phyloP scores from a whole-genome alignment of 2,329 filamentous ascomycete genomes.

The Trichoderma gracile region DNA sequence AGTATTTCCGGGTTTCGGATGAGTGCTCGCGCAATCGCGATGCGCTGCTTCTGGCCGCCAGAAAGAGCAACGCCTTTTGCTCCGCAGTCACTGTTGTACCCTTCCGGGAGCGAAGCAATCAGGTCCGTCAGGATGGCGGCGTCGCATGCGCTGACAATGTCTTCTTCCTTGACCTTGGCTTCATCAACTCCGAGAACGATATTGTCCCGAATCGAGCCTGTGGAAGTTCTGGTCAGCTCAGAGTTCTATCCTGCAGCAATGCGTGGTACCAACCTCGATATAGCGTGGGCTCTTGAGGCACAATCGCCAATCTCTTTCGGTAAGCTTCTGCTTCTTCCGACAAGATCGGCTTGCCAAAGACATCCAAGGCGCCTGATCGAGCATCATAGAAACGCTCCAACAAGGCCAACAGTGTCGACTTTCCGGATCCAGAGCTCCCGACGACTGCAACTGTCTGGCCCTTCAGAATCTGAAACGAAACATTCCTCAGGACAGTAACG shows the following conservation, averaged over 20 bases:
- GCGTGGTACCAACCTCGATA: slow-evolving; percentile 34
- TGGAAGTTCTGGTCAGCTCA: no score
- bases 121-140: slow-evolving; percentile 59
- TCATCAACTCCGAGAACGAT: slow-evolving; percentile 43
- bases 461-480: slow-evolving; percentile 36
- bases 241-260: not conserved
- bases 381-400: slow-evolving; percentile 58
- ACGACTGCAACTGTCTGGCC: slow-evolving; percentile 52
- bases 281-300: slow-evolving; percentile 54
- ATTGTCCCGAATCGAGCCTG: slow-evolving; percentile 51
- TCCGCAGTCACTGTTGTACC: slow-evolving; percentile 40
- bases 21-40: slow-evolving; percentile 57
- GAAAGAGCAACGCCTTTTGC: slow-evolving; percentile 60
- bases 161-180: slow-evolving; percentile 33
- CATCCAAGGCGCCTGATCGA: slow-evolving; percentile 46
- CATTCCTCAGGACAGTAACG: not conserved
- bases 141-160: slow-evolving; percentile 33
- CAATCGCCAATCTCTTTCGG: slow-evolving; percentile 47
- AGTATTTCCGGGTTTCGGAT: slow-evolving; percentile 38
- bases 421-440: slow-evolving; percentile 49
- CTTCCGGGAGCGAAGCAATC: slow-evolving; percentile 50
- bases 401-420: slow-evolving; percentile 55
- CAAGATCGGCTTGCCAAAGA: slow-evolving; percentile 44
- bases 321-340: slow-evolving; percentile 44
- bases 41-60: slow-evolving; percentile 57